A percentile compares a stretch with the other conserved stretches of the same genome.
phyloP scores from a whole-genome alignment of 139 green algal species.

The Chlorella sorokiniana region DNA sequence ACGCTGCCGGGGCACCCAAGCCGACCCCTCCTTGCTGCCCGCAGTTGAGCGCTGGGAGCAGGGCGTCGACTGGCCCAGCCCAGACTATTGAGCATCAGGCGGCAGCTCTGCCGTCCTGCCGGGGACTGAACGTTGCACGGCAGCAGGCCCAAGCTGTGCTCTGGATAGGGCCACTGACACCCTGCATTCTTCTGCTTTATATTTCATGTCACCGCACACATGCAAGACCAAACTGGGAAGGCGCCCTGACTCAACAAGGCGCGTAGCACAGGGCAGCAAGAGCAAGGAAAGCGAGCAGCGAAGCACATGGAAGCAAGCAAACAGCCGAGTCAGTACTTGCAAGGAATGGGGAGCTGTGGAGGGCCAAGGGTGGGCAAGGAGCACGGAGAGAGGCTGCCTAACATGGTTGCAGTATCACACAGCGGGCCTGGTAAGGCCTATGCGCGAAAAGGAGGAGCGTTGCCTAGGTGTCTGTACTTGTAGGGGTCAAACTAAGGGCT shows the following conservation, averaged over 20 bases:
- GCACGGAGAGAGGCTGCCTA: background rate
- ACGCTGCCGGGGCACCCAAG: background rate
- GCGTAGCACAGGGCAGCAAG: too few species aligned
- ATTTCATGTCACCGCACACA: too few species aligned
- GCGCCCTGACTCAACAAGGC: too few species aligned
- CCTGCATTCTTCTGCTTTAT: too few species aligned
- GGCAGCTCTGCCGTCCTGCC: too few species aligned
- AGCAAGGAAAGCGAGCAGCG: background rate
- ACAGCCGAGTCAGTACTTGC: background rate
- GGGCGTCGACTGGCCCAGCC: background rate
- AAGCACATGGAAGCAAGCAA: background rate
- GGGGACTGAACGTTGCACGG: background rate
- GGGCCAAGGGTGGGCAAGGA: background rate
- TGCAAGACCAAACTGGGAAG: too few species aligned
- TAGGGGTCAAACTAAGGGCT: too few species aligned
- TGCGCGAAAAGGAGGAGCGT: too few species aligned
- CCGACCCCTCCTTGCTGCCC: background rate
- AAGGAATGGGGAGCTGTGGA: background rate
- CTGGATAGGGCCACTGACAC: too few species aligned
- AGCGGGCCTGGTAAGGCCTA: too few species aligned
- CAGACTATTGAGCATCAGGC: background rate
- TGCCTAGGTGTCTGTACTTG: too few species aligned
- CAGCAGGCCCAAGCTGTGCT: background rate
- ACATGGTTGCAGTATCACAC: too few species aligned
- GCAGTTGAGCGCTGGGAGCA: constrained; percentile 11